Percentiles rank a stretch among this genome's conserved stretches.
These are phyloP conservation scores for Haplographium delicatum DNA, from an alignment of 495 filamentous ascomycete species.

Conservation along the genomic window DNA sequence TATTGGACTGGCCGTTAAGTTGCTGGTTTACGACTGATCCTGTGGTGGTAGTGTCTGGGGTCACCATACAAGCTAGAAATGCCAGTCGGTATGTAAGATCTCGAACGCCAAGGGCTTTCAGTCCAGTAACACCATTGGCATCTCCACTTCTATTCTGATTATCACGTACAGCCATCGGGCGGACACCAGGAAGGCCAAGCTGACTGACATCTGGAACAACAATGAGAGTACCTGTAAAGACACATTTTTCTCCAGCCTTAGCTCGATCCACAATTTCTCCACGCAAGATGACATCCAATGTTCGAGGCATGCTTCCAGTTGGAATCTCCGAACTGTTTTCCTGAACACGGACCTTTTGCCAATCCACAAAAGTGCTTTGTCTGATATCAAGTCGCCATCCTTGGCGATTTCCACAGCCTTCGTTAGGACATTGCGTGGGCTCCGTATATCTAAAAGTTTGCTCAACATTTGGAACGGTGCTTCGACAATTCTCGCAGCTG, in stretches of 20 bases:
- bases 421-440: constrained; percentile 89
- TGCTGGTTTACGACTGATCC: constrained; percentile 61
- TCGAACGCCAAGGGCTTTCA: constrained; percentile 89
- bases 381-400: constrained; percentile 94
- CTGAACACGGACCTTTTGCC: constrained; percentile 96
- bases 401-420: constrained; percentile 80
- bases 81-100: constrained; percentile 97
- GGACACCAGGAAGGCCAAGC: constrained; percentile 81
- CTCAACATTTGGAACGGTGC: constrained; percentile 81
- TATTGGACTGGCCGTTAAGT: constrained; percentile 63
- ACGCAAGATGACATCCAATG: constrained; percentile 95
- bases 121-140: constrained; percentile 71
- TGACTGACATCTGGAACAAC: constrained; percentile 97
- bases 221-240: constrained; percentile 94
- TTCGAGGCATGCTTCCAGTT: constrained; percentile 96
- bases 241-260: constrained; percentile 95
- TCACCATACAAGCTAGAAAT: constrained; percentile 96
- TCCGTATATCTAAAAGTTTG: constrained; percentile 98
- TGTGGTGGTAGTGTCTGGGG: constrained; percentile 77
- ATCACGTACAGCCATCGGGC: constrained; percentile 81
- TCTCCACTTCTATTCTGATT: constrained; percentile 71
- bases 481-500: constrained; percentile 78
- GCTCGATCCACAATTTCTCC: constrained; percentile 97
- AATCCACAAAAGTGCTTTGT: constrained; percentile 97
- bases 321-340: constrained; percentile 98